These are phyloP conservation scores for Circinella minor DNA, from an alignment of 371 early-diverging fungal genomes.

Conservation along the genomic window DNA sequence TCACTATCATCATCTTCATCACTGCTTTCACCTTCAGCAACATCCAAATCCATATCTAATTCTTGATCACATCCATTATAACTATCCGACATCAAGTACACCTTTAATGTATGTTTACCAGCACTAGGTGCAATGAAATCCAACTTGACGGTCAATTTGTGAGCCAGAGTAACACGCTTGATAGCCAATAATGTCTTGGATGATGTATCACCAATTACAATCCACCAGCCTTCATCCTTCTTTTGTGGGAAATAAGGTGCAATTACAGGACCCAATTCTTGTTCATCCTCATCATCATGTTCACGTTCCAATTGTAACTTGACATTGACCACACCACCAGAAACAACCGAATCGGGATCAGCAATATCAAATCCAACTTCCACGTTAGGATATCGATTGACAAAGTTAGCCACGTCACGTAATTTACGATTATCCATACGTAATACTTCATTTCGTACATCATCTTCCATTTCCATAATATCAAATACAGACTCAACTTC, in stretches of 20 bases:
- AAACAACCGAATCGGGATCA: slow-evolving; percentile 64
- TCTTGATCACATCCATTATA: slow-evolving; percentile 96
- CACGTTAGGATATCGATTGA: slow-evolving; percentile 93
- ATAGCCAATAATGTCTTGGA: slow-evolving; percentile 86
- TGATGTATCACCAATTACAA: slow-evolving; percentile 85
- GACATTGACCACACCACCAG: slow-evolving; percentile 67
- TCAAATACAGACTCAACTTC: slow-evolving; percentile 91
- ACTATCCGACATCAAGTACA: slow-evolving; percentile 93
- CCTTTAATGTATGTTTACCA: slow-evolving; percentile 70
- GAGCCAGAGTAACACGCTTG: slow-evolving; percentile 84
- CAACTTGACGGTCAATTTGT: slow-evolving; percentile 69
- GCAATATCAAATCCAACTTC: slow-evolving; percentile 78
- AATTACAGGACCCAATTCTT: slow-evolving; percentile 72
- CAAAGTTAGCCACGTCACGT: slow-evolving; percentile 85
- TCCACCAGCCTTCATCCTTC: slow-evolving; percentile 98
- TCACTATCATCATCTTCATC: slow-evolving; percentile 22
- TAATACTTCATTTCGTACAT: slow-evolving; percentile 75
- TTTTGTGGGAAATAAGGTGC: slow-evolving; percentile 92
- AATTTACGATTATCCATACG: slow-evolving; percentile 67
- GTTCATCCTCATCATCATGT: slow-evolving; percentile 67
- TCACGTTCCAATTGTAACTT: slow-evolving; percentile 82
- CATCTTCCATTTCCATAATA: slow-evolving; percentile 91
- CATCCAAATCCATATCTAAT: slow-evolving; percentile 76
- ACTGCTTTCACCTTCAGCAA: slow-evolving; percentile 64
- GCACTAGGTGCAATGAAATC: slow-evolving; percentile 83